Conservation (phyloP, 805 yeast species). For the Kodamaea sagamina region DNA sequence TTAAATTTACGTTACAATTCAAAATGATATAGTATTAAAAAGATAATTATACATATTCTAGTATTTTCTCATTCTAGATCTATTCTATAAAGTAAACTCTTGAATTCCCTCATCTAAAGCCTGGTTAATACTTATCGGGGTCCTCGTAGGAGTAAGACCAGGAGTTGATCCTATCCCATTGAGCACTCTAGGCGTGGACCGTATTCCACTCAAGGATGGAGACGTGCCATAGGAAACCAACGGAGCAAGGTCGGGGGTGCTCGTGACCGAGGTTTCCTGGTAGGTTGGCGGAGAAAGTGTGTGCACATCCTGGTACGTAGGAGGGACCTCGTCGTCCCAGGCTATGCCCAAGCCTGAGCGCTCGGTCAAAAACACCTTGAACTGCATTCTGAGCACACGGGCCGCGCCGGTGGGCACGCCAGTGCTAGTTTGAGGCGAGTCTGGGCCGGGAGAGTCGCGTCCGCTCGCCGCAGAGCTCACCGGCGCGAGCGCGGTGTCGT, state of each 20-base stretch:
- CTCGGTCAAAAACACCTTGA: slow-evolving; percentile 78
- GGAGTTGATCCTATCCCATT: slow-evolving; percentile 50
- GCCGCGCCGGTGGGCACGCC: slow-evolving; percentile 95
- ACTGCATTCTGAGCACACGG: slow-evolving; percentile 91
- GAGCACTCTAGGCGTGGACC: slow-evolving; percentile 37
- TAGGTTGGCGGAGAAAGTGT: slow-evolving; percentile 89
- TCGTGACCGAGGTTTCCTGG: slow-evolving; percentile 21
- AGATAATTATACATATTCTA: too few species aligned
- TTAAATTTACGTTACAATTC: too few species aligned
- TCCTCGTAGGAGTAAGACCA: slow-evolving; percentile 14
- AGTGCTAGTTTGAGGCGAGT: slow-evolving; percentile 41
- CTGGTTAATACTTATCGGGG: slow-evolving; percentile 26
- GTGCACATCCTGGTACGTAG: slow-evolving; percentile 83
- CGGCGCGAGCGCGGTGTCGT: slow-evolving; percentile 25
- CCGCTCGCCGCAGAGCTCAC: slow-evolving; percentile 20
- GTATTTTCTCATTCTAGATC: too few species aligned
- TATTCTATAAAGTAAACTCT: slow-evolving; percentile 22
- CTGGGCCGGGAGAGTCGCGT: slow-evolving; percentile 17
- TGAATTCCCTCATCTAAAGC: slow-evolving; percentile 37
- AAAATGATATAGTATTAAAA: too few species aligned
- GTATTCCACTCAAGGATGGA: slow-evolving; percentile 9
- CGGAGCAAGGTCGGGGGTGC: slow-evolving; percentile 28
- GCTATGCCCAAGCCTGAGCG: slow-evolving; percentile 94
- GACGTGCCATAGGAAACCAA: slow-evolving; percentile 13
- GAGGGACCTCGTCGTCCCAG: slow-evolving; percentile 99